Evolutionary conservation across 2,329 filamentous ascomycete genomes (phyloP).

Genomic region (Aspergillus floridensis): DNA sequence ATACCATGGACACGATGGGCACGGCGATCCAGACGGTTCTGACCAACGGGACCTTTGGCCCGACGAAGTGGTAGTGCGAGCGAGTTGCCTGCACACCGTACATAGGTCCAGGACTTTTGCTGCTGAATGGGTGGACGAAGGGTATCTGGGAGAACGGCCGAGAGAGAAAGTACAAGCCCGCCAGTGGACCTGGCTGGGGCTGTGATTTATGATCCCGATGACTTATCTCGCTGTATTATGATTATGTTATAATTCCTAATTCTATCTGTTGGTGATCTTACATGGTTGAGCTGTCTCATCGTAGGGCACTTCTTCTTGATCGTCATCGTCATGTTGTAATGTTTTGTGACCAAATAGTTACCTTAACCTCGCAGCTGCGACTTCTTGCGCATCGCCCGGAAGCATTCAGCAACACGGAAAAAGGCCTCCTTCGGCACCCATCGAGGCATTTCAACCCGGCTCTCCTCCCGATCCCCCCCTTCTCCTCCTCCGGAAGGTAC

Average conservation of each 20-base stretch:
- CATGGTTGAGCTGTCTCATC: too few relatives aligned
- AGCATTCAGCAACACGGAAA: constrained; percentile 4
- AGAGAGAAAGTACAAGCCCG: constrained; percentile 7
- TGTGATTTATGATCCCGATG: neutral
- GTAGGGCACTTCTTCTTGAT: neutral
- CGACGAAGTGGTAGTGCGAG: constrained; percentile 31
- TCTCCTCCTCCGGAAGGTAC: neutral
- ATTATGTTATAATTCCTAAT: neutral
- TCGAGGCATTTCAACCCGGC: constrained; percentile 1
- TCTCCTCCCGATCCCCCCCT: neutral
- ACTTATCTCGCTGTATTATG: neutral
- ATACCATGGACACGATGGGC: constrained; percentile 62
- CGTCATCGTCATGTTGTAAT: neutral
- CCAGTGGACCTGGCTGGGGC: neutral
- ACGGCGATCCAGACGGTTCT: constrained; percentile 59
- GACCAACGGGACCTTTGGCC: constrained; percentile 61
- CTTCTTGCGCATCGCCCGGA: too few relatives aligned
- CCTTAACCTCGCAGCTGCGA: too few relatives aligned
- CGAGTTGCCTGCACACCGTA: too few relatives aligned
- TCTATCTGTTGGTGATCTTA: neutral
- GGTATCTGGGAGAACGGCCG: neutral
- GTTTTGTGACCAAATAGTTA: too few relatives aligned
- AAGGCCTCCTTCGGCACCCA: constrained; percentile 17
- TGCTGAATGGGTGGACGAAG: neutral
- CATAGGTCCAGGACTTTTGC: too few relatives aligned